These are phyloP conservation scores for Eimeria maxima DNA, from an alignment of 169 alveolate genomes.

Conservation along the genomic window DNA sequence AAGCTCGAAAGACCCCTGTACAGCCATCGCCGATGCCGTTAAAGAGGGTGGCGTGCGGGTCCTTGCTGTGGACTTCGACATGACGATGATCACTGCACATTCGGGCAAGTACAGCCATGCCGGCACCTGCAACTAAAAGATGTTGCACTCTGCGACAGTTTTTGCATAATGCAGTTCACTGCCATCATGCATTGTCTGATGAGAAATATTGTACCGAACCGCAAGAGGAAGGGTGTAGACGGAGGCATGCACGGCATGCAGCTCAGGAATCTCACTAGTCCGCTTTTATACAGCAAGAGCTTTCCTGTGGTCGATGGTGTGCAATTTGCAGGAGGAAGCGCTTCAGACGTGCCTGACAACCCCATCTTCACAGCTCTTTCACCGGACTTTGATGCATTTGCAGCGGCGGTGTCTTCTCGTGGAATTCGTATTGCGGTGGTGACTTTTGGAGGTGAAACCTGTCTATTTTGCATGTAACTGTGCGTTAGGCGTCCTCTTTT, in stretches of 20 bases:
- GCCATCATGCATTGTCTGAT: not conserved
- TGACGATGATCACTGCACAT: slow-evolving; percentile 52
- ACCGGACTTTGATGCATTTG: slow-evolving; percentile 59
- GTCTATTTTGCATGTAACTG: not conserved
- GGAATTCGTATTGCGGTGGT: slow-evolving; percentile 59
- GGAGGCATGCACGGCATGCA: not conserved
- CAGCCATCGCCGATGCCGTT: slow-evolving; percentile 49
- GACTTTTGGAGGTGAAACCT: slow-evolving; percentile 38
- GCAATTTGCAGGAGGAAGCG: slow-evolving; percentile 38
- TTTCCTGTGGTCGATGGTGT: not conserved
- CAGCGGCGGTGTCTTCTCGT: slow-evolving; percentile 24
- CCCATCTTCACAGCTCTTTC: slow-evolving; percentile 30
- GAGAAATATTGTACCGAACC: not conserved
- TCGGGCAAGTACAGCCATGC: slow-evolving; percentile 45
- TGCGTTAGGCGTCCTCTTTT: not conserved
- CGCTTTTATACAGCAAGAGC: not conserved
- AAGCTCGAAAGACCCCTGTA: not conserved
- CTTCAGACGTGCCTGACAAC: slow-evolving; percentile 5
- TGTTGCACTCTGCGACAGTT: not conserved
- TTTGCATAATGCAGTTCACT: not conserved
- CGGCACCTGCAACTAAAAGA: not conserved
- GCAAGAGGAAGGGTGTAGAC: not conserved
- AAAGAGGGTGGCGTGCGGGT: slow-evolving; percentile 46
- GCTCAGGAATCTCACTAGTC: not conserved
- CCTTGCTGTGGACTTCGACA: slow-evolving; percentile 61